Evolutionary conservation across 805 yeast genomes (phyloP).

Genomic region (Dipodascus albidus): DNA sequence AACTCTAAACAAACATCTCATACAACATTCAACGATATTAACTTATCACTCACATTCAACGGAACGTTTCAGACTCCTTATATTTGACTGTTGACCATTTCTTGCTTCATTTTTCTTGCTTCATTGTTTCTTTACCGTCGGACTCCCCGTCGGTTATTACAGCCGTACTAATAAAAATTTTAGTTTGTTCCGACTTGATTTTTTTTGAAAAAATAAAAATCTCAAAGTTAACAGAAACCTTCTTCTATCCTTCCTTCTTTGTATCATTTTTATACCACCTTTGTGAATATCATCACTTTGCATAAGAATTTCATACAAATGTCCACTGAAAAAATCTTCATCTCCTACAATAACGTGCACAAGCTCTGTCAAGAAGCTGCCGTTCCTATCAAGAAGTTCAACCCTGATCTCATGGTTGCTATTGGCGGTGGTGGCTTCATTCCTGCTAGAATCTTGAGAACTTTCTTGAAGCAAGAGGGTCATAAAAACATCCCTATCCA

Average conservation of each 20-base stretch:
- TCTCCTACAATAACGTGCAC: constrained; percentile 73
- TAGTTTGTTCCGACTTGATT: constrained; percentile 1
- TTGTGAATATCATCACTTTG: neutral
- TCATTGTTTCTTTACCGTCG: neutral
- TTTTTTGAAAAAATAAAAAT: constrained; percentile 1
- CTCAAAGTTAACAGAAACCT: neutral
- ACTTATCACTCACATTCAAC: too few species aligned
- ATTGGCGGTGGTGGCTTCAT: constrained; percentile 96
- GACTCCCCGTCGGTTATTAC: neutral
- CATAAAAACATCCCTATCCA: constrained; percentile 83
- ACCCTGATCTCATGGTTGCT: constrained; percentile 87
- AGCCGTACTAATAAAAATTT: constrained; percentile 4
- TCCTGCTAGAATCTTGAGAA: constrained; percentile 91
- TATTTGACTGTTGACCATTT: too few species aligned
- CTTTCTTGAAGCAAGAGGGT: constrained; percentile 82
- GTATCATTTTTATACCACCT: neutral
- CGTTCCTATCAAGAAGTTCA: constrained; percentile 42
- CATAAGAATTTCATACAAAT: too few species aligned
- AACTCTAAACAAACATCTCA: too few species aligned
- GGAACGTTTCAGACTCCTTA: too few species aligned
- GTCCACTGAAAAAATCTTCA: constrained; percentile 32
- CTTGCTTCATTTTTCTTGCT: neutral
- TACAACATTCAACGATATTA: too few species aligned
- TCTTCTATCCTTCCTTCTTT: constrained; percentile 14
- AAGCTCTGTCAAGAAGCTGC: constrained; percentile 69